Evolutionary conservation across 2,329 filamentous ascomycete species (phyloP), one percentile per base, ranked within the genome.

Genomic region (Verticillium tricorpus): DNA sequence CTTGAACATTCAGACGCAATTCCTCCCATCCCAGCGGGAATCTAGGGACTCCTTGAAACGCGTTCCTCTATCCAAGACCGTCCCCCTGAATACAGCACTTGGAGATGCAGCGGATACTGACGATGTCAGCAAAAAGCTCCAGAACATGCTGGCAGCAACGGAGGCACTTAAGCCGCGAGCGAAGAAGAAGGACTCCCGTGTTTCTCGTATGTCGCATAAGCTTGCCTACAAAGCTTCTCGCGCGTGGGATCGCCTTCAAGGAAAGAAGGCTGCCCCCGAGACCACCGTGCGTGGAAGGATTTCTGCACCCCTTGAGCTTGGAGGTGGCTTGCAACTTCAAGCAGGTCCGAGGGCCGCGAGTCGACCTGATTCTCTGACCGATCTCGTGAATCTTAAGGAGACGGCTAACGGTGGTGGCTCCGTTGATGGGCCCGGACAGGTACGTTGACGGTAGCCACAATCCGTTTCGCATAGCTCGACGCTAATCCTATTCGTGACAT

Each of bases 71-170:
- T 65, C 64, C 32, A 63, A 55, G 28, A 64, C 64, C 5, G 59
- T 39, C 11, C 63, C 64, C 25, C 57, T 65, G 11, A 58, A 35
- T 19, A 50, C 19, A n/a, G 14, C 40, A 4, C 19, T 22, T 14
- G 19, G 9, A 22, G 45, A 52, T 12, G 45, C 19, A 11, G 19
- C 19, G 19, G 19, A 25, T 19, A 52, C n/a, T 12, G 14, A 28
- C 19, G 59, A 59, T n/a, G 70, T 77, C 34, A 70, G 70, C 31
- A 61, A 70, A n/a, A 77, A 78, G 61, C 64, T 76, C 12, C 60
- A 61, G 5, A 71, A 71, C 14, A 78, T 78, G 75, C 64, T 78
- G 28, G 71, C 75, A 12, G 73, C 74, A 6, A 75, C 70, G 2
- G 62, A 74, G 37, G 67, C 69, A 14, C 64, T 77, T 6, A 78